Evolutionary conservation across 2,329 filamentous ascomycete genomes (phyloP), one percentile per base, ranked within the genome.

Genomic region (Pseudofabraea citricarpa): DNA sequence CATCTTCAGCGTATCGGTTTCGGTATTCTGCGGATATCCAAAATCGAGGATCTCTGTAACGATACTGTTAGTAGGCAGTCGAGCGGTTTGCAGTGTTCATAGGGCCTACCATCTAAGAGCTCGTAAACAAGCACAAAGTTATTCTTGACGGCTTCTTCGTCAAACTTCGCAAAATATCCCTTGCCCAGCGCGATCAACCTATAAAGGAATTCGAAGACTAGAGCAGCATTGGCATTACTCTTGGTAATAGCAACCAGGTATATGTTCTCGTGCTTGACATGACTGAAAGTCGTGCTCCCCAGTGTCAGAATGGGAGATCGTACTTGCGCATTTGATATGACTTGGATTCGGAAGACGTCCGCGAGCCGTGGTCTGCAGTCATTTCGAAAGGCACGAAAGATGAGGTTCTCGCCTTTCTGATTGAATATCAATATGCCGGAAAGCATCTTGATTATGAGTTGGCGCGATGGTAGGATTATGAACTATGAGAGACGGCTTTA

Each of bases 41-140:
- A 98, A 98, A 68, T 98, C 93, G 64, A 98, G 82, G 61, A 98
- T 96, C 71, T 98, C 93, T 93, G 56, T 16, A 37, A 20, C 35
- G n/a, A 29, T 15, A 35, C 29, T 16, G 47, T 61, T 20, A 54
- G 46, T 22, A 41, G 10, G 39, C 18, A 29, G 24, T 32, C 29
- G 13, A 6, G n/a, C 9, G 26, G 20, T 27, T 42, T 15, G 16
- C n/a, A 23, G n/a, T 26, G 15, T 12, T 19, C 27, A 22, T 12
- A 40, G 4, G 18, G 61, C 71, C 50, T 62, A 93, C 88, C 88
- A 66, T 98, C 93, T 44, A 98, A 72, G 45, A 98, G 77, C 75
- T 98, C 93, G 68, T 98, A 98, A 29, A 98, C 90, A 54, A 98
- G 75, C 52, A 98, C 93, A 71, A 98, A 98, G 73, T 98, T 98